Evolutionary conservation across 148 eudicot genomes (phyloP), one percentile per base, ranked within the genome.

Genomic region (Heliosperma pusillum): DNA sequence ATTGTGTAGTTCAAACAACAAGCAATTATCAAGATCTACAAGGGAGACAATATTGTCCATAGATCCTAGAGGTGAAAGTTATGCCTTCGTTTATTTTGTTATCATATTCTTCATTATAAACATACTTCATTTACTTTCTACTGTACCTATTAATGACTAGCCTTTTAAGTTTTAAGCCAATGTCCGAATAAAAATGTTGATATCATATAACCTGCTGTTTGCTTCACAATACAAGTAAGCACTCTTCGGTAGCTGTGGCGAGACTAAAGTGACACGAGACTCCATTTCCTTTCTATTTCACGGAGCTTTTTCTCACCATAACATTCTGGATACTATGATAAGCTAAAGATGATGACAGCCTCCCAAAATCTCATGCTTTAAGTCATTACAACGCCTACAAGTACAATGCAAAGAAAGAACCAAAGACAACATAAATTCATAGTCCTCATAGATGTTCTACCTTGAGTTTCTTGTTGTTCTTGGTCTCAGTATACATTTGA

Each of bases 401-500:
- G 69, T 10, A 22, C 16, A 69, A 59, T 36, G 10, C 55, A 70
- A 70, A 47, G 36, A 25, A 53, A 52, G 36, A n/a, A 40, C 56
- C 29, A 60, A 44, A 21, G 25, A 30, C 40, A 29, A 70, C 60
- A 52, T 62, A 1, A 40, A 19, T 53, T 20, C 53, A 40, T 47
- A 45, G 10, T 52, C 8, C 53, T 20, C 53, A 40, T 47, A 45
- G 10, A 70, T 17, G 59, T 7, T 27, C 22, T 69, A 95, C 99
- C 99, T 95, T 95, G 25, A 95, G 93, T 74, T 92, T 92, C 82
- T 95, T 95, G 88, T 95, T 95, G 88, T 95, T 92, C 82, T 90
- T 95, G 30, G 99, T 95, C 88, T 95, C 97, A 1, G 97, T 95
- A 83, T 95, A 90, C 97, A 92, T 90, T 82, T 95, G 99, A 78